Percentiles rank a stretch among this genome's conserved stretches.
Conservation (phyloP, 2,329 filamentous ascomycete genomes). For the Hypocreales sp. region DNA sequence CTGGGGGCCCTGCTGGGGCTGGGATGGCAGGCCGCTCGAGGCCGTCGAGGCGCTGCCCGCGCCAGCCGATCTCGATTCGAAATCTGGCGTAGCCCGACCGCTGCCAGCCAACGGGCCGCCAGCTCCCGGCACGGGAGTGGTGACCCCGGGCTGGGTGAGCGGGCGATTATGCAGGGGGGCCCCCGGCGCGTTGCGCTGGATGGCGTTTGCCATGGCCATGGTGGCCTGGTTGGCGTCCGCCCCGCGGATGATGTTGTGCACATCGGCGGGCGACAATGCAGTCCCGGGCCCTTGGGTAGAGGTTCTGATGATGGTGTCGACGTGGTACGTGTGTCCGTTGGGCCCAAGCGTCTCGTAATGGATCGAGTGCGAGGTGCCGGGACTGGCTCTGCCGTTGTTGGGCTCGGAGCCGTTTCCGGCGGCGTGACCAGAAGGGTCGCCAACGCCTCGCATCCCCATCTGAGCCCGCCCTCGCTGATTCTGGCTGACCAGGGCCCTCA, state of each 20-base stretch:
- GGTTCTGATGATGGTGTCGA: conserved; percentile 17
- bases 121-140: conserved; percentile 21
- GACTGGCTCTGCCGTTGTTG: conserved; percentile 9
- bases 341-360: conserved; percentile 17
- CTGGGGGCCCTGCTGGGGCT: conserved; percentile 22
- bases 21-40: conserved; percentile 6
- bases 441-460: conserved; percentile 23
- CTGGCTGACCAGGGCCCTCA: conserved; percentile 24
- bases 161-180: conserved; percentile 23
- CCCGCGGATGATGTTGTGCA: conserved; percentile 28
- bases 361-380: conserved; percentile 11
- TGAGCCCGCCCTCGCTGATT: conserved; percentile 25
- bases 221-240: conserved; percentile 29
- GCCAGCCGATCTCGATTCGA: conserved; percentile 15
- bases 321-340: conserved; percentile 18
- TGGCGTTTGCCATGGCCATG: conserved; percentile 30
- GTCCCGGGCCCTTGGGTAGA: conserved; percentile 7
- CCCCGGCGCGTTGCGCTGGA: conserved; percentile 34
- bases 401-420: conserved; percentile 7
- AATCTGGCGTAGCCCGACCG: conserved; percentile 32
- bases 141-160: conserved; percentile 23
- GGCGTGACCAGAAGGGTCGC: conserved; percentile 13
- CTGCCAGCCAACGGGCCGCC: conserved; percentile 24
- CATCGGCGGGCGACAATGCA: conserved; percentile 24
- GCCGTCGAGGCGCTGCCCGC: conserved; percentile 12